Evolutionary conservation across 2,329 filamentous ascomycete genomes (phyloP).

Genomic region (Metarhizium anisopliae): DNA sequence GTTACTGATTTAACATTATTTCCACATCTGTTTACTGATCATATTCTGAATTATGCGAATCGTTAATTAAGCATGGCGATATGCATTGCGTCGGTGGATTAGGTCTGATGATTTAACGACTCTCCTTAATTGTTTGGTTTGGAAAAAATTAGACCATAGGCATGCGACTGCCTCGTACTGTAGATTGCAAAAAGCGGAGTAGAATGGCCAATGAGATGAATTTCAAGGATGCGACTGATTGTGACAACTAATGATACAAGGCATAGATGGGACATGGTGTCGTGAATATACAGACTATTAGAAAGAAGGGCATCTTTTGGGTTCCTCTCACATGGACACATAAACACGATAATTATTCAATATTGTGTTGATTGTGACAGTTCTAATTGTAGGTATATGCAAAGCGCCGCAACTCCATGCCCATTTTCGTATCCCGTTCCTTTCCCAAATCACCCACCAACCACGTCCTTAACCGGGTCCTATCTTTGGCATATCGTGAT

Average conservation of each 20-base stretch:
- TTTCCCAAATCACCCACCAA: neutral
- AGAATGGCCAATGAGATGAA: neutral
- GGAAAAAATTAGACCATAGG: neutral
- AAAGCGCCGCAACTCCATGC: neutral
- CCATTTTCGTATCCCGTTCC: neutral
- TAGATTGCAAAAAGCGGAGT: neutral
- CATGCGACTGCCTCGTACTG: neutral
- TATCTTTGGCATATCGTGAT: slow-evolving; percentile 87
- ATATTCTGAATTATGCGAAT: neutral
- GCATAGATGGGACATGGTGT: neutral
- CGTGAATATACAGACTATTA: neutral
- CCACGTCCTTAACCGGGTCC: slow-evolving; percentile 41
- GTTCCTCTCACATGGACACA: too few relatives aligned
- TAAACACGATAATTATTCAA: too few relatives aligned
- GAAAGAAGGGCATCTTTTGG: neutral
- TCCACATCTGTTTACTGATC: too few relatives aligned
- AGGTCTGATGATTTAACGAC: slow-evolving; percentile 2
- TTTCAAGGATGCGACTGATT: neutral
- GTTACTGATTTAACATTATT: neutral
- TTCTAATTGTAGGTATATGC: neutral
- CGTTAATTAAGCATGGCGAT: neutral
- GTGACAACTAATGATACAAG: neutral
- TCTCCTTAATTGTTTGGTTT: slow-evolving; percentile 1
- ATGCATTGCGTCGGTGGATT: neutral
- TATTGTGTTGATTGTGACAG: too few relatives aligned